Evolutionary conservation across 768 basidiomycete species (phyloP).

Genomic region (Mycena belliarum): DNA sequence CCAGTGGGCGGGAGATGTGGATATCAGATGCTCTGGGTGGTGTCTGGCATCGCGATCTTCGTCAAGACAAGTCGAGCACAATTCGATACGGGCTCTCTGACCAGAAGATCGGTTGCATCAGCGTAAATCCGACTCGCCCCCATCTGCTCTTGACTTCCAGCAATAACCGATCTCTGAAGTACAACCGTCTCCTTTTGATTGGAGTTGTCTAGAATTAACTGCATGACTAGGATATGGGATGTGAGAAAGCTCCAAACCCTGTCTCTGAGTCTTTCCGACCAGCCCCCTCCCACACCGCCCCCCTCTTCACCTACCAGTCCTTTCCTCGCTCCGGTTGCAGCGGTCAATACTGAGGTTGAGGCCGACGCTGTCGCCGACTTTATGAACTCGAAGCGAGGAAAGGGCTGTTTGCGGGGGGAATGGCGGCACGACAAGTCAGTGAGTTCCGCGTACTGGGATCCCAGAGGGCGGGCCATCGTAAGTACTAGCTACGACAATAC

Average conservation of each 20-base stretch:
- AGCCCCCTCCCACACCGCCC: conserved; percentile 27
- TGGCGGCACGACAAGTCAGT: conserved; percentile 75
- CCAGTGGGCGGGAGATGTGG: conserved; percentile 80
- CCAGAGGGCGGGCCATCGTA: conserved; percentile 73
- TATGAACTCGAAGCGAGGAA: conserved; percentile 51
- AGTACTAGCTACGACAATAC: conserved; percentile 86
- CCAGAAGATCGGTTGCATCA: conserved; percentile 77
- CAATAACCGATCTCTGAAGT: conserved; percentile 75
- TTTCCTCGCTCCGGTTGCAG: conserved; percentile 13
- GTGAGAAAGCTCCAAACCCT: conserved; percentile 60
- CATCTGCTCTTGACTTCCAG: conserved; percentile 74
- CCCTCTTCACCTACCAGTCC: conserved; percentile 29
- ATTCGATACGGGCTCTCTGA: conserved; percentile 67
- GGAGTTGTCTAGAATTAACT: neutral
- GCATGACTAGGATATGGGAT: conserved; percentile 73
- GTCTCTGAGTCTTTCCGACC: conserved; percentile 33
- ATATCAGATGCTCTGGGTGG: conserved; percentile 75
- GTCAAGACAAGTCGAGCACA: conserved; percentile 56
- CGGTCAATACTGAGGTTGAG: conserved; percentile 34
- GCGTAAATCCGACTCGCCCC: conserved; percentile 71
- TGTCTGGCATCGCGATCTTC: conserved; percentile 73
- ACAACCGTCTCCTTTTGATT: conserved; percentile 25
- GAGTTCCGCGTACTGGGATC: conserved; percentile 86
- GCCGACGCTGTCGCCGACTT: conserved; percentile 50
- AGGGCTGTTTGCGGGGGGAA: conserved; percentile 59